Base-by-base conservation (phyloP, 176 grass and related monocot species). In the Carex pumila region DNA sequence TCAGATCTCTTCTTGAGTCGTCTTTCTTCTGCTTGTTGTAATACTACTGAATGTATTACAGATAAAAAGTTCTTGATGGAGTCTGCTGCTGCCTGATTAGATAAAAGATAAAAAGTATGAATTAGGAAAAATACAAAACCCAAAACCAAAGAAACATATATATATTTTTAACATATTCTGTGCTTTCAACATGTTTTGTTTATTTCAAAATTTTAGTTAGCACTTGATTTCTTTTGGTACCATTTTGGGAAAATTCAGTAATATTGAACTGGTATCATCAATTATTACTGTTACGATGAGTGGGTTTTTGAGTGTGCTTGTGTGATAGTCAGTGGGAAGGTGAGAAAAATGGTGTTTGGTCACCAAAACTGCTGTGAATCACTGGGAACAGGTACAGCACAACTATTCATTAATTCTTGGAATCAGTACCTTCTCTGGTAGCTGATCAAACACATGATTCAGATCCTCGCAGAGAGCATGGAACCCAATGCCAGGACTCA, bases 1-100 rank as follows among this genome's bases (percentile, higher is more conserved):
- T 91, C 93, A 3, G 87, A 89, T 77, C 84, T 93, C 85, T 95
- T 99, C 81, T 91, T 91, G 64, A 99, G 80, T 57, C 86, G 86
- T 39, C 84, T 88, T 85, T 99, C 97, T 85, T 95, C 84, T 6
- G 69, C 75, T 64, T 99, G 97, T 75, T 99, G 97, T 61, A 84
- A 12, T 72, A 96, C 81, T 84, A 96, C 87, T 17, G 90, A 85
- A 59, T 87, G 93, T 87, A 99, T 89, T 66, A 87, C 84, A 67
- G 88, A 94, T 70, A 92, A 61, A 89, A 96, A 94, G 78, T 83
- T 89, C 84, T 92, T 94, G 64, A 99, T 91, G 65, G 93, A 88
- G 73, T 99, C 97, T 85, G 88, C 93, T 41, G 91, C 93, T 88
- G 79, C 85, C 97, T 99, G 84, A 85, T 93, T 83, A 74, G 62